Evolutionary conservation across 129 eudicot species (phyloP).

Genomic region (Logfia minima): DNA sequence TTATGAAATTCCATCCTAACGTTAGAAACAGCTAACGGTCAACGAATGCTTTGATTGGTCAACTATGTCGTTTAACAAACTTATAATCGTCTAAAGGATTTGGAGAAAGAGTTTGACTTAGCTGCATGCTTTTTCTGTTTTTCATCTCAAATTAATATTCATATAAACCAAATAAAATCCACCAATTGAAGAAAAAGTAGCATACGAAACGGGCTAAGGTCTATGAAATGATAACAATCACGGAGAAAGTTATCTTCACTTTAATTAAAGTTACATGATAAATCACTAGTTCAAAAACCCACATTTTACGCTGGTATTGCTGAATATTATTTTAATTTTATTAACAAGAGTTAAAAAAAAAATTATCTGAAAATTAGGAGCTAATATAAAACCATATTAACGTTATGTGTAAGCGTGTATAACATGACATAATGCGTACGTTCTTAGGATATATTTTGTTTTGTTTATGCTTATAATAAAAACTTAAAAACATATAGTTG

Average conservation of each 20-base stretch:
- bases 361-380: too few relatives aligned
- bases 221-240: conserved; percentile 7
- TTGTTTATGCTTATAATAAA: too few relatives aligned
- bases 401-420: too few relatives aligned
- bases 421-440: too few relatives aligned
- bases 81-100: background rate
- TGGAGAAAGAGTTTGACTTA: background rate
- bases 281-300: too few relatives aligned
- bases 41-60: conserved; percentile 5
- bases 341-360: too few relatives aligned
- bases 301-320: too few relatives aligned
- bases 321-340: too few relatives aligned
- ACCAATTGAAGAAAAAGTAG: background rate
- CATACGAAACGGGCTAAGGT: background rate
- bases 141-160: background rate
- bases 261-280: too few relatives aligned
- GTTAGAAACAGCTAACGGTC: background rate
- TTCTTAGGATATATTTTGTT: too few relatives aligned
- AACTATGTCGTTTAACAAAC: conserved; percentile 1
- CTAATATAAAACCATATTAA: too few relatives aligned
- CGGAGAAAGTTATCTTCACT: background rate
- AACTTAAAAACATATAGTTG: too few relatives aligned
- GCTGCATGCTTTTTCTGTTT: background rate
- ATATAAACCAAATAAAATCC: background rate
- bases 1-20: background rate